Conservation (phyloP, 768 basidiomycete species). For the Suillus luteus region DNA sequence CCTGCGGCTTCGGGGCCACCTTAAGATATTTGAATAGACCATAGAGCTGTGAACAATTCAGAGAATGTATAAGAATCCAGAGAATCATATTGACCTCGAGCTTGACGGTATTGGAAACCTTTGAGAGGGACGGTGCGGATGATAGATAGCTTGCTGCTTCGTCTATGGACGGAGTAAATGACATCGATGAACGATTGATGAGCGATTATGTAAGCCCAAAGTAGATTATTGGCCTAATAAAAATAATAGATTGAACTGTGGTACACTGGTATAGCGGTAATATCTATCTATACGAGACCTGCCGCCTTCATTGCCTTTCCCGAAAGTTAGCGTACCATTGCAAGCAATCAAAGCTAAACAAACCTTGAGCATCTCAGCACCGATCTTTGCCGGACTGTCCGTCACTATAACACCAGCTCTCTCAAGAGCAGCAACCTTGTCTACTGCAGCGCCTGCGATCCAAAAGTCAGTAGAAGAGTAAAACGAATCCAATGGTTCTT, state of each 20-base stretch:
- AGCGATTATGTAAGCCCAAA: slow-evolving; percentile 40
- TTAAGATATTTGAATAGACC: slow-evolving; percentile 81
- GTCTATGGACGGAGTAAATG: slow-evolving; percentile 47
- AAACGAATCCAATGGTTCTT: slow-evolving; percentile 17
- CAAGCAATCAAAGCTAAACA: slow-evolving; percentile 21
- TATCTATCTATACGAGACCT: slow-evolving; percentile 56
- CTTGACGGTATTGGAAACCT: slow-evolving; percentile 63
- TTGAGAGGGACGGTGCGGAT: slow-evolving; percentile 50
- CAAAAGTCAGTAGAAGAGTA: background rate
- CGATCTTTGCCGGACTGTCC: slow-evolving; percentile 95
- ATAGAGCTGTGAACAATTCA: slow-evolving; percentile 62
- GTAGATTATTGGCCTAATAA: slow-evolving; percentile 11
- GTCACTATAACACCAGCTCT: slow-evolving; percentile 93
- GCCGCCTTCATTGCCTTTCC: slow-evolving; percentile 77
- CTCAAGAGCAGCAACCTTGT: slow-evolving; percentile 91
- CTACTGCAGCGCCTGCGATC: slow-evolving; percentile 74
- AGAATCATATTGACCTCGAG: slow-evolving; percentile 62
- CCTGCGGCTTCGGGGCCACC: slow-evolving; percentile 53
- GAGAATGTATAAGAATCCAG: slow-evolving; percentile 18
- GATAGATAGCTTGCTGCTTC: slow-evolving; percentile 69
- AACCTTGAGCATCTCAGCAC: slow-evolving; percentile 85
- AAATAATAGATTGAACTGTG: background rate
- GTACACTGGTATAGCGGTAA: slow-evolving; percentile 15
- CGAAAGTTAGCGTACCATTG: slow-evolving; percentile 14
- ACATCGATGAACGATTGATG: slow-evolving; percentile 22